A percentile compares a stretch with the other conserved stretches of the same genome.
These are phyloP conservation scores for Graphiopsis chlorocephala DNA, from an alignment of 2,329 filamentous ascomycete genomes.

Conservation along the genomic window DNA sequence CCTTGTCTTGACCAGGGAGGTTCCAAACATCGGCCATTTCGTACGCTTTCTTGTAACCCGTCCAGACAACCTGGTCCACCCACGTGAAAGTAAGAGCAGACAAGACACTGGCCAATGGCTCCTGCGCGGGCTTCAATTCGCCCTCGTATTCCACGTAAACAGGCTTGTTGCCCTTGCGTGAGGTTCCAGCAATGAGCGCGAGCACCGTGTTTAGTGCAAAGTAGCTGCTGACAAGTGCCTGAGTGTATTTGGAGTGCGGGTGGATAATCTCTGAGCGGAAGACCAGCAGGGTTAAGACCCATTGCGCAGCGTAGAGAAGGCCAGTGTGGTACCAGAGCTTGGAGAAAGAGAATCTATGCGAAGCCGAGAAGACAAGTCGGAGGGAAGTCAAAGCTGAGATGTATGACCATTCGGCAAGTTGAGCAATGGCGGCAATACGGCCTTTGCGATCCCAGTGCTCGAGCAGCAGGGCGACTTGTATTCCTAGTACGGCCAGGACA, in stretches of 20 bases:
- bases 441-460: conserved; percentile 56
- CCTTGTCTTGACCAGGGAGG: conserved; percentile 81
- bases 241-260: conserved; percentile 61
- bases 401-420: conserved; percentile 76
- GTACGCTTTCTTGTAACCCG: conserved; percentile 79
- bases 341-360: conserved; percentile 63
- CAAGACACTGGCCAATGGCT: conserved; percentile 83
- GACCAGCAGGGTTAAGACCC: conserved; percentile 70
- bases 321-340: conserved; percentile 92
- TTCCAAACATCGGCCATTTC: conserved; percentile 92
- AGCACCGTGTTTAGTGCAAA: conserved; percentile 74
- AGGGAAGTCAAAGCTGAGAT: conserved; percentile 69
- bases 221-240: conserved; percentile 66
- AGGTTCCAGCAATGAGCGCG: conserved; percentile 72
- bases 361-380: conserved; percentile 63
- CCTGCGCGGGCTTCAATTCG: conserved; percentile 78
- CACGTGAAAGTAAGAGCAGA: conserved; percentile 86
- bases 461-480: conserved; percentile 65
- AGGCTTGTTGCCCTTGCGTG: conserved; percentile 86
- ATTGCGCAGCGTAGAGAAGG: conserved; percentile 75
- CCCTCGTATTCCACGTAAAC: conserved; percentile 87
- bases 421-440: conserved; percentile 60
- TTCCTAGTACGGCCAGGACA: conserved; percentile 66
- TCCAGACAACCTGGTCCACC: conserved; percentile 86
- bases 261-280: conserved; percentile 86